Base-by-base conservation (phyloP, 352 stramenopile genomes). In the Phytophthora fragariaefolia region DNA sequence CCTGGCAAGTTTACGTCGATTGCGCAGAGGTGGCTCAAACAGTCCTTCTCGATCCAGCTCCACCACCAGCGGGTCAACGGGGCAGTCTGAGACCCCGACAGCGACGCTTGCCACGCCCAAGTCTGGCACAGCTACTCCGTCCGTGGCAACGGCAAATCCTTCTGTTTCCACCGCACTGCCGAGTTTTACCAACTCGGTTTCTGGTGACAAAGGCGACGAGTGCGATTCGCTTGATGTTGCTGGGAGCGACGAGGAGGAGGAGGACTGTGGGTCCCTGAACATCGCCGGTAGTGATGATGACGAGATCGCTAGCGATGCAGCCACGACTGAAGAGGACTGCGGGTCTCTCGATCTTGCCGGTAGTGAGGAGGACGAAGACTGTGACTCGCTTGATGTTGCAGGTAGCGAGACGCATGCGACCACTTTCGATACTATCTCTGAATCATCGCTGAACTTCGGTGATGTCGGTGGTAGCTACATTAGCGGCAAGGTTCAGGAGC, bases 1-100 rank as follows among this genome's bases (percentile, higher is more conserved):
- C 62, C 0, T 82, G 74, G 74, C 74, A 82, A 57, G 61, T 73
- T 28, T 80, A 80, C 53, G 63, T 64, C 20, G 58, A 76, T 50
- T 79, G 67, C 40, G 66, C 55, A 1, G 32, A 52, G 3, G 56
- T 17, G 40, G 32, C 6, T 68, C 49, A 28, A 22, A 51, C 36
- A 42, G 65, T 6, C 54, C 65, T 49, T 61, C 70, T 22, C 52
- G 51, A 22, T 32, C 27, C 9, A 71, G 58, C 54, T 61, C 63
- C 17, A 63, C 69, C 30, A 63, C 13, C 6, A 65, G 53, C 20
- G 58, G 30, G 12, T 63, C 65, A 2, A 45, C 28, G 15, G 63
- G 49, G 9, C 52, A 73, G 23, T 51, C 24, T 8, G 23, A 48
- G 7, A 65, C 52, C 17, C 51, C 65, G 9, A 69, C 58, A 4